Base-by-base conservation (phyloP, 2,329 filamentous ascomycete species). In the Aspergillus novoparasiticus region DNA sequence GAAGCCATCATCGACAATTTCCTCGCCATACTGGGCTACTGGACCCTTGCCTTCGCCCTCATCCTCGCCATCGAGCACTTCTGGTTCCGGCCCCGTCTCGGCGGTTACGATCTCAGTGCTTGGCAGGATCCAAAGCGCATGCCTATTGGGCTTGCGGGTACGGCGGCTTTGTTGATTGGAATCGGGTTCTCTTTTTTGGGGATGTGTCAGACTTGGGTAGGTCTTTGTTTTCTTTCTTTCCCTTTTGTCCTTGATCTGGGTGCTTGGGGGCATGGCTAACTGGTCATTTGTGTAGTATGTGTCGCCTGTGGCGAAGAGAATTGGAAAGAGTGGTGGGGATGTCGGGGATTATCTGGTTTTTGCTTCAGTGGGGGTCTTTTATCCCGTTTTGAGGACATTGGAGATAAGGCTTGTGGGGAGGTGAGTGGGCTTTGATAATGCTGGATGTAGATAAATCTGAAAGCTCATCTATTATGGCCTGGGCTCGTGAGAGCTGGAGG, bases 151-250 rank as follows among this genome's bases (percentile, higher is more conserved):
- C n/a, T 70, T 4, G 68, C 68, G 4, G 68, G 56, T 11, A 54
- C 57, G 1, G 34, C 26, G 6, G 57, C 68, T 9, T 53, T 70
- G 26, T 39, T 66, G 19, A 60, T 59, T 26, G 68, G 66, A 14
- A 67, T 64, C 53, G 65, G 51, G 41, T 61, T 51, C 36, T 58
- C 51, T 28, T 66, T 67, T 39, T 32, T 68, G 10, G 68, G 68
- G 21, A 70, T 70, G 68, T 55, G 41, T 23, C 68, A 70, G 59
- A 68, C 66, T 26, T 70, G 68, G 68, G 68, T 71, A 63, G 4
- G 61, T 51, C 45, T 26, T 58, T 41, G 4, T 19, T 30, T 50
- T 30, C 4, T 19, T 8, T 19, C 3, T 2, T 8, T 30, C 5
- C 8, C 16, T 28, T 50, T 26, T 53, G 34, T 26, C 23, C 23